phyloP scores from a whole-genome alignment of 345 rosid genomes.

The Barbarea vulgaris region DNA sequence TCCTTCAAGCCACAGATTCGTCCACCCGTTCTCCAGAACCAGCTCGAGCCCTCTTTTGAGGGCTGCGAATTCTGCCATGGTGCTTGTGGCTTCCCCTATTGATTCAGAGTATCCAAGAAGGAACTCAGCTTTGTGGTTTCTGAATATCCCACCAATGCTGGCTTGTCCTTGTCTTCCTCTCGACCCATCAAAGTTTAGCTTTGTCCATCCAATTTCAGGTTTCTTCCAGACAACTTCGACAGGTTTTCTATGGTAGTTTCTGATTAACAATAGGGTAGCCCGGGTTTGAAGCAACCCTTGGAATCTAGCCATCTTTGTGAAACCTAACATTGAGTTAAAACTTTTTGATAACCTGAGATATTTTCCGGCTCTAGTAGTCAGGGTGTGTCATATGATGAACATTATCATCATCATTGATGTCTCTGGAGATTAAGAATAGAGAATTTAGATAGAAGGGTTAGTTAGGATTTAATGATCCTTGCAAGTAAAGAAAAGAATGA shows the following conservation, averaged over 20 bases:
- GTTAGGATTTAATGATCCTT: slow-evolving; percentile 22
- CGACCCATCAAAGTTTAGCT: slow-evolving; percentile 83
- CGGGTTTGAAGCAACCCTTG: slow-evolving; percentile 42
- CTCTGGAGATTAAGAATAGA: not conserved
- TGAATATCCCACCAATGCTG: slow-evolving; percentile 85
- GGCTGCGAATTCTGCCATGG: slow-evolving; percentile 70
- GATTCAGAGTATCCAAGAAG: slow-evolving; percentile 78
- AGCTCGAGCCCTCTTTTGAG: slow-evolving; percentile 76
- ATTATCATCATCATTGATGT: not conserved
- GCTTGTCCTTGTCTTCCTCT: slow-evolving; percentile 53
- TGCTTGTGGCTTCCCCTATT: slow-evolving; percentile 69
- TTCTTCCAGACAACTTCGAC: slow-evolving; percentile 76
- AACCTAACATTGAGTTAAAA: slow-evolving; percentile 40
- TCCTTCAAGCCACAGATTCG: slow-evolving; percentile 79
- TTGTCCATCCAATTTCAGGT: slow-evolving; percentile 74
- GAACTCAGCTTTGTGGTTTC: slow-evolving; percentile 81
- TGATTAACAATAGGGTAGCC: slow-evolving; percentile 30
- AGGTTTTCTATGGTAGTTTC: slow-evolving; percentile 56
- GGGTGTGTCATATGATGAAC: not conserved
- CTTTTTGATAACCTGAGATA: not conserved
- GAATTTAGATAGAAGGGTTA: not conserved
- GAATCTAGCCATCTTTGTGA: slow-evolving; percentile 44
- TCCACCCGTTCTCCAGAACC: slow-evolving; percentile 77
- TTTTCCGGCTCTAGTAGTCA: not conserved
- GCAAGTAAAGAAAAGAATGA: slow-evolving; percentile 34